Conservation (phyloP, 495 filamentous ascomycete genomes). For the Lasiosphaeriaceae sp. region DNA sequence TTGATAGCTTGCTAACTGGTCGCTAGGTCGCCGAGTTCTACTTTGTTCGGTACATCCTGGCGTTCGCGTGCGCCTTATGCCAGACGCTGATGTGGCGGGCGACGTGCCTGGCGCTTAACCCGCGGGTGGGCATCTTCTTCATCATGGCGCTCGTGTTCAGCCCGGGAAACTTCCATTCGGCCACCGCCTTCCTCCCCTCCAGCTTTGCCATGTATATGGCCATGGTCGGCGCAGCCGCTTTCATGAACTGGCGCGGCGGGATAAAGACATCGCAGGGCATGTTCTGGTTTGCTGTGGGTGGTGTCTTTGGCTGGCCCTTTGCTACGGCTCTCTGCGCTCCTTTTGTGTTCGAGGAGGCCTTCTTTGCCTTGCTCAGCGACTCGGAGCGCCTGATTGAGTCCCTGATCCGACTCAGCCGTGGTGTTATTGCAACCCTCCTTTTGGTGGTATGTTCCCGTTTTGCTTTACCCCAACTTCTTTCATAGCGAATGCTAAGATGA, state of each 20-base stretch:
- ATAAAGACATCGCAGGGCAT: constrained; percentile 76
- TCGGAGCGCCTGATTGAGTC: constrained; percentile 54
- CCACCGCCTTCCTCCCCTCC: constrained; percentile 81
- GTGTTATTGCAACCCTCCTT: constrained; percentile 59
- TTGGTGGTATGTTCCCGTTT: constrained; percentile 59
- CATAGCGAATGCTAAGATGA: constrained; percentile 12
- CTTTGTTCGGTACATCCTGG: constrained; percentile 70
- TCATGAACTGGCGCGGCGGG: constrained; percentile 78
- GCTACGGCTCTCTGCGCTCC: constrained; percentile 78
- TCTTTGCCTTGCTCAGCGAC: constrained; percentile 56
- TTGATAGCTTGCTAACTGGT: constrained; percentile 33
- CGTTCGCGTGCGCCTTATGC: constrained; percentile 69
- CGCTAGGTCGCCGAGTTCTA: constrained; percentile 68
- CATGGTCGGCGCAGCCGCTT: constrained; percentile 80
- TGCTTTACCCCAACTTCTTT: constrained; percentile 20
- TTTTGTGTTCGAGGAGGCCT: constrained; percentile 70
- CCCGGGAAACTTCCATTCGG: constrained; percentile 91
- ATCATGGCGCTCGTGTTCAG: constrained; percentile 68
- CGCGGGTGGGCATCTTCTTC: constrained; percentile 79
- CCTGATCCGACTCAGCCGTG: constrained; percentile 58
- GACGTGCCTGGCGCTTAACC: constrained; percentile 69
- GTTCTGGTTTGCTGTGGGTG: constrained; percentile 88
- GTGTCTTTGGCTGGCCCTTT: constrained; percentile 94
- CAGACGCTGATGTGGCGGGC: constrained; percentile 76
- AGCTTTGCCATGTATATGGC: constrained; percentile 96